These are phyloP conservation scores for Scleroderma bovista DNA, from an alignment of 768 basidiomycete genomes.

Conservation along the genomic window DNA sequence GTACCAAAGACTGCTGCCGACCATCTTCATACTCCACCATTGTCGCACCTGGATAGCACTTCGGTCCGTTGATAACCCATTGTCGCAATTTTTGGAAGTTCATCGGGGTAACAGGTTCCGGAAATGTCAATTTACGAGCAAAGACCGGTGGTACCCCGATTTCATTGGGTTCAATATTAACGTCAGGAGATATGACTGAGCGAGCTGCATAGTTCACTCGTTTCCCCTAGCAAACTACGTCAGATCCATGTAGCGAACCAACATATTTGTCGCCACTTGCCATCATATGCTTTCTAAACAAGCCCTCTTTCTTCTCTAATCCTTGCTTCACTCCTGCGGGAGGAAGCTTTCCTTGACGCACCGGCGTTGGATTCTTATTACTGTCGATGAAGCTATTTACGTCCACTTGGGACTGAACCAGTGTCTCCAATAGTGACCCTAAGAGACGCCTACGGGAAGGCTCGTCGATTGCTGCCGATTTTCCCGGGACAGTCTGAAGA, in stretches of 20 bases:
- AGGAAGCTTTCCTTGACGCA: constrained; percentile 83
- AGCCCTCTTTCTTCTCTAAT: constrained; percentile 96
- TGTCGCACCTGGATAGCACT: constrained; percentile 85
- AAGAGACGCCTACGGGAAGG: constrained; percentile 50
- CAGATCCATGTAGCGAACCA: background rate
- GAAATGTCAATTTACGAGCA: constrained; percentile 93
- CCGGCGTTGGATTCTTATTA: constrained; percentile 85
- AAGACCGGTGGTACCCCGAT: constrained; percentile 98
- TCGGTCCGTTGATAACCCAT: constrained; percentile 86
- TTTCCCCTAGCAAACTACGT: constrained; percentile 64
- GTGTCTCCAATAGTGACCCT: constrained; percentile 64
- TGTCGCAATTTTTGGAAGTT: constrained; percentile 88
- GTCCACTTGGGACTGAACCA: constrained; percentile 88
- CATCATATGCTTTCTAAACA: constrained; percentile 99
- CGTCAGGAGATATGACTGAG: constrained; percentile 99
- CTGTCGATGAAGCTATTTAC: constrained; percentile 98
- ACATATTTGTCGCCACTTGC: constrained; percentile 36
- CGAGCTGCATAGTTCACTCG: constrained; percentile 99
- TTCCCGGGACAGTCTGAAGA: constrained; percentile 55
- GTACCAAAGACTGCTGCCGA: constrained; percentile 73
- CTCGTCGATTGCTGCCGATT: constrained; percentile 50
- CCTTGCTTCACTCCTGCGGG: constrained; percentile 94
- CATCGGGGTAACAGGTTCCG: constrained; percentile 90
- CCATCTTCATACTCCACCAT: constrained; percentile 97
- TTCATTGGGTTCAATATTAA: constrained; percentile 98